Percentiles rank a stretch among this genome's conserved stretches.
phyloP scores from a whole-genome alignment of 805 yeast species.

The Helenozyma rhizophorensis region DNA sequence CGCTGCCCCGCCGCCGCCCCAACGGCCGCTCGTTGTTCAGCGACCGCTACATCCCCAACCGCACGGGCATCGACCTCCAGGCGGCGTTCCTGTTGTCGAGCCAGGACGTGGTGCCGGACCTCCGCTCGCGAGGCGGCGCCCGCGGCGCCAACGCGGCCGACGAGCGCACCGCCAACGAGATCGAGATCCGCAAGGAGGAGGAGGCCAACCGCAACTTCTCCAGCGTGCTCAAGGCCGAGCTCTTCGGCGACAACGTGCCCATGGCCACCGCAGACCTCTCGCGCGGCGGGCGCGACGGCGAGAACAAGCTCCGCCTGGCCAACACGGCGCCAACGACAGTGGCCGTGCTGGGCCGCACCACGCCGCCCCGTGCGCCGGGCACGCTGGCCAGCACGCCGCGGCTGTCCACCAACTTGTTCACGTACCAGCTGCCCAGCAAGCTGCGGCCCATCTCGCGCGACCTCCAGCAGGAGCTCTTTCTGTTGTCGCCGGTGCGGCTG shows the following conservation, averaged over 20 bases:
- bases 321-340: conserved; percentile 5
- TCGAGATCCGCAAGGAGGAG: conserved; percentile 64
- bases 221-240: conserved; percentile 79
- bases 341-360: conserved; percentile 11
- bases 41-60: conserved; percentile 83
- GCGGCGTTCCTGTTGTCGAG: conserved; percentile 68
- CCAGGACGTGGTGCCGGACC: conserved; percentile 39
- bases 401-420: conserved; percentile 56
- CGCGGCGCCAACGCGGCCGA: conserved; percentile 6
- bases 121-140: conserved; percentile 20
- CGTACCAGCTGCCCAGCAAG: conserved; percentile 70
- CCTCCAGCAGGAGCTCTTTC: conserved; percentile 69
- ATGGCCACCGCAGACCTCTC: conserved; percentile 36
- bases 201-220: conserved; percentile 88
- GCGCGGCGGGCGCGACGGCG: conserved; percentile 2
- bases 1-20: conserved; percentile 48
- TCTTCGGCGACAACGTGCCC: conserved; percentile 85
- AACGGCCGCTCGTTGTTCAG: conserved; percentile 52
- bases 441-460: conserved; percentile 59
- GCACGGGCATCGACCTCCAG: conserved; percentile 83
- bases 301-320: conserved; percentile 5
- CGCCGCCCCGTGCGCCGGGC: conserved; percentile 19
- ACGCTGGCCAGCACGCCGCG: conserved; percentile 33
- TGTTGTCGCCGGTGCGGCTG: conserved; percentile 81
- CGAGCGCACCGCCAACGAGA: conserved; percentile 46